Conservation (phyloP, 2,329 filamentous ascomycete species). For the Ceratocystis variospora region DNA sequence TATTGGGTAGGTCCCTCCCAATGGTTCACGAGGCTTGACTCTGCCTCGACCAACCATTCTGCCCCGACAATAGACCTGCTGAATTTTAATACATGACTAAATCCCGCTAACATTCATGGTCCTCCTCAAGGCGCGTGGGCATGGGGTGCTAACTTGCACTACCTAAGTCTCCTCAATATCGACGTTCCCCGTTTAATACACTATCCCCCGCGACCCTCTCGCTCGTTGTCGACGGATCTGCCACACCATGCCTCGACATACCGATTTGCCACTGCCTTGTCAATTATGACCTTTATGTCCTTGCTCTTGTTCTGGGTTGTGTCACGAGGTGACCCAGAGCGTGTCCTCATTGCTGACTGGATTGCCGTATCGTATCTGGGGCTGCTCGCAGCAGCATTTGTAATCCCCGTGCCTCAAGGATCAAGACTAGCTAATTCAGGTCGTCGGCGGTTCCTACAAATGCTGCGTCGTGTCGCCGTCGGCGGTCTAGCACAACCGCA, state of each 20-base stretch:
- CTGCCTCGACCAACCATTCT: neutral
- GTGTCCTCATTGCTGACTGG: slow-evolving; percentile 67
- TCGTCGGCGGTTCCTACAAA: slow-evolving; percentile 60
- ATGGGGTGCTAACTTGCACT: slow-evolving; percentile 86
- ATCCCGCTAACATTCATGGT: slow-evolving; percentile 2
- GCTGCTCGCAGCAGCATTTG: slow-evolving; percentile 55
- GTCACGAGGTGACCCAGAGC: slow-evolving; percentile 54
- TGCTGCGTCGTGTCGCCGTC: slow-evolving; percentile 62
- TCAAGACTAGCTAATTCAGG: slow-evolving; percentile 46
- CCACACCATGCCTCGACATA: slow-evolving; percentile 75
- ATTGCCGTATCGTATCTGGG: slow-evolving; percentile 74
- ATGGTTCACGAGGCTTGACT: neutral
- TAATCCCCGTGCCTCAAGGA: slow-evolving; percentile 52
- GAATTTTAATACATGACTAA: neutral
- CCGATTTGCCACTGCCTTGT: slow-evolving; percentile 66
- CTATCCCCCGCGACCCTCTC: slow-evolving; percentile 67
- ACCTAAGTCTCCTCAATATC: slow-evolving; percentile 65
- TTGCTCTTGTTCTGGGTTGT: slow-evolving; percentile 72
- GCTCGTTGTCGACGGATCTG: slow-evolving; percentile 53
- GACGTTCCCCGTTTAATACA: slow-evolving; percentile 76
- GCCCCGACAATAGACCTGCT: neutral
- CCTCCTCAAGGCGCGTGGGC: slow-evolving; percentile 65
- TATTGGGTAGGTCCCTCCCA: slow-evolving; percentile 51
- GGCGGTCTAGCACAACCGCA: slow-evolving; percentile 75
- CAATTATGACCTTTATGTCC: slow-evolving; percentile 54